Conservation (phyloP, 2,329 filamentous ascomycete species). For the Pseudogymnoascus sp. region DNA sequence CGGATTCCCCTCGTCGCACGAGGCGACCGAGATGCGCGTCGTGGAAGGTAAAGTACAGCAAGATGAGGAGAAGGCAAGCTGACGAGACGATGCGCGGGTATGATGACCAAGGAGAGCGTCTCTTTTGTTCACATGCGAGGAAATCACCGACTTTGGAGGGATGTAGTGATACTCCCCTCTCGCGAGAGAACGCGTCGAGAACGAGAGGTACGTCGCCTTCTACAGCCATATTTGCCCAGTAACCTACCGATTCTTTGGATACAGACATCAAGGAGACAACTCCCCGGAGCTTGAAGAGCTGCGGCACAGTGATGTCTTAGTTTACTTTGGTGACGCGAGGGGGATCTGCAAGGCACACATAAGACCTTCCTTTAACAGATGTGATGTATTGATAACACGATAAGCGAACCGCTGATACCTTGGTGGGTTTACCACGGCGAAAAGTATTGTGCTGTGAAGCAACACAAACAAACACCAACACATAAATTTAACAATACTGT, state of each 20-base stretch:
- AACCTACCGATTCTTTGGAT: background rate
- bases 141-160: background rate
- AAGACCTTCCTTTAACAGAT: constrained; percentile 2
- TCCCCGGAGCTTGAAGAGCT: background rate
- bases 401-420: background rate
- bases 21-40: background rate
- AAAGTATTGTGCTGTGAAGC: background rate
- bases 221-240: background rate
- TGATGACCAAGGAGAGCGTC: background rate
- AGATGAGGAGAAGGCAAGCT: background rate
- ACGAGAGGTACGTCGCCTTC: background rate
- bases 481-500: background rate
- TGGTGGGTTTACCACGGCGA: background rate
- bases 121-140: background rate
- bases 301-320: background rate
- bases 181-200: background rate
- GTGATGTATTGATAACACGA: background rate
- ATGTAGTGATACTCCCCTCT: background rate
- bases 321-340: background rate
- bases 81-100: background rate
- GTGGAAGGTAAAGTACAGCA: background rate
- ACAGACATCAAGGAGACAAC: background rate
- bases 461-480: background rate
- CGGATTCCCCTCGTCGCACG: background rate
- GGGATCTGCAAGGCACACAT: background rate